These are phyloP conservation scores for Crithidia thermophila DNA, from an alignment of 208 protist species.

Conservation along the genomic window DNA sequence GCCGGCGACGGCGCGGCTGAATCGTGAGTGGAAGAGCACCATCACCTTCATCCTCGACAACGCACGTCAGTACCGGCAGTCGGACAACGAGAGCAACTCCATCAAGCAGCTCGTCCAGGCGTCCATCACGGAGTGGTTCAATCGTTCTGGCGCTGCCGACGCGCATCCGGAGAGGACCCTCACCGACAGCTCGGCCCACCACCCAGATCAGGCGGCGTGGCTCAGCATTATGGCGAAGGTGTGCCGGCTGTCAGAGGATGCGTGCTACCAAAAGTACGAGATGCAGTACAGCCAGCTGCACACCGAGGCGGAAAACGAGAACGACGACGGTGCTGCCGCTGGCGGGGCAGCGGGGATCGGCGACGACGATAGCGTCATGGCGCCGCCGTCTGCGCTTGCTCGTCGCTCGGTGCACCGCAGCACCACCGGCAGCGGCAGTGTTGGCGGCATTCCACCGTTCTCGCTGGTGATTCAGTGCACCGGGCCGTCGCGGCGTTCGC, in stretches of 20 bases:
- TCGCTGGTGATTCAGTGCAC: slow-evolving; percentile 43
- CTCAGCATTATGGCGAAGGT: slow-evolving; percentile 12
- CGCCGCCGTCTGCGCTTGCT: slow-evolving; percentile 7
- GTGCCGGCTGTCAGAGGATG: slow-evolving; percentile 14
- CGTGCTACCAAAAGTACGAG: slow-evolving; percentile 36
- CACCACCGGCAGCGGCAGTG: background rate
- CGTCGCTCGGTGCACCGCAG: slow-evolving; percentile 15
- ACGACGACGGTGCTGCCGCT: slow-evolving; percentile 7
- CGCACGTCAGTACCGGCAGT: slow-evolving; percentile 19
- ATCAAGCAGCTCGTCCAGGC: slow-evolving; percentile 11
- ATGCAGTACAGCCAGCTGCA: slow-evolving; percentile 28
- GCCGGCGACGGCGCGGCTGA: slow-evolving; percentile 3
- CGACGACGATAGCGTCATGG: slow-evolving; percentile 20
- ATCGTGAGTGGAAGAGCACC: slow-evolving; percentile 17
- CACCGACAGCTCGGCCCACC: background rate
- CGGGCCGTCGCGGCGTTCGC: background rate
- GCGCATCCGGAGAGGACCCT: background rate
- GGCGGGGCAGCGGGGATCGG: background rate
- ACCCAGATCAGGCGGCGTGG: slow-evolving; percentile 7
- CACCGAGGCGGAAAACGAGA: slow-evolving; percentile 18
- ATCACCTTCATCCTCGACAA: slow-evolving; percentile 25
- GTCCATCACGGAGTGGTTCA: slow-evolving; percentile 14
- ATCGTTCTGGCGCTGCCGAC: background rate
- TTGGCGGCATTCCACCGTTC: slow-evolving; percentile 33
- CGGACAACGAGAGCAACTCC: slow-evolving; percentile 9